These are phyloP conservation scores for Tetrahymena malaccensis DNA, from an alignment of 73 alveolate species.

Conservation along the genomic window DNA sequence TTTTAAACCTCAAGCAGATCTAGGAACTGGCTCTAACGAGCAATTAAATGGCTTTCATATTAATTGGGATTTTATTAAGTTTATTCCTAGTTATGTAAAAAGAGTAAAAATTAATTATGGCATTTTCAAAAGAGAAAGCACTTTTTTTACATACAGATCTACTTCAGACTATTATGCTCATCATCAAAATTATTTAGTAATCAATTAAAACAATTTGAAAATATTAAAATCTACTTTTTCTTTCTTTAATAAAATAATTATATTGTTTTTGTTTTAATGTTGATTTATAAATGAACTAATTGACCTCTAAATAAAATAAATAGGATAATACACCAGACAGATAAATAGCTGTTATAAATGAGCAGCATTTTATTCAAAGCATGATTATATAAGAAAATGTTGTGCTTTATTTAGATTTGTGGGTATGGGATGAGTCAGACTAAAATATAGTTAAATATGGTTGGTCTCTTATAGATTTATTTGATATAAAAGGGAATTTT, in stretches of 20 bases:
- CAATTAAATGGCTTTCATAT: neutral
- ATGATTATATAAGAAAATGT: neutral
- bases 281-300: no score
- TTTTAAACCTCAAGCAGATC: neutral
- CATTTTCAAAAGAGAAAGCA: neutral
- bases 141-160: neutral
- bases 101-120: neutral
- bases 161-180: neutral
- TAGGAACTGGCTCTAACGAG: neutral
- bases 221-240: no score
- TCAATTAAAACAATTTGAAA: no score
- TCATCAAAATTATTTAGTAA: neutral
- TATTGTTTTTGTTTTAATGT: no score
- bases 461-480: neutral
- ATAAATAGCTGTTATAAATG: neutral
- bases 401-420: neutral
- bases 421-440: neutral
- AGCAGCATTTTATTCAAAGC: neutral
- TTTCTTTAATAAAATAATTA: no score
- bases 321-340: neutral
- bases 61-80: neutral
- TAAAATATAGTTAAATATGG: neutral
- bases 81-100: neutral
- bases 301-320: neutral
- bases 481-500: neutral